Conservation (phyloP, 345 rosid genomes). For the Boechera stricta region DNA sequence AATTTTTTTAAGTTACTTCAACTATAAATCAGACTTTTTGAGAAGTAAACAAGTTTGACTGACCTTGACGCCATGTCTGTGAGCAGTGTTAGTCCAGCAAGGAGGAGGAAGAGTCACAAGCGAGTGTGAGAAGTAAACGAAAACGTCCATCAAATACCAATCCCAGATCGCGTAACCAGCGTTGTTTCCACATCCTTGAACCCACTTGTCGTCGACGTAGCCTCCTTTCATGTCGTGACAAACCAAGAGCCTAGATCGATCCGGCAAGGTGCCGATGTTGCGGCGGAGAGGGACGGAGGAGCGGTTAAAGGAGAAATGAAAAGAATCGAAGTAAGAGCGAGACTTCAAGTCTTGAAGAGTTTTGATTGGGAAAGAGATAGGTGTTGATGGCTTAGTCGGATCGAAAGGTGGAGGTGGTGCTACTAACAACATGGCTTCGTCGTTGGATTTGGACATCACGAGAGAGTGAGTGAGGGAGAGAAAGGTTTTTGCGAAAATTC, state of each 20-base stretch:
- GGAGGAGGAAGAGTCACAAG: slow-evolving; percentile 88
- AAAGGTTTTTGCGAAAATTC: neutral
- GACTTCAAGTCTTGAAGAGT: slow-evolving; percentile 71
- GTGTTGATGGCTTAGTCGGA: slow-evolving; percentile 58
- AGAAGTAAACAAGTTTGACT: neutral
- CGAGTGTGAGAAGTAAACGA: slow-evolving; percentile 76
- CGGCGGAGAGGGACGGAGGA: slow-evolving; percentile 57
- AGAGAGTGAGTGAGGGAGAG: slow-evolving; percentile 13
- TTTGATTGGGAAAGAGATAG: slow-evolving; percentile 74
- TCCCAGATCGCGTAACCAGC: slow-evolving; percentile 74
- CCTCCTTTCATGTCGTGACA: slow-evolving; percentile 88
- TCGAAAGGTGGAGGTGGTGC: slow-evolving; percentile 52
- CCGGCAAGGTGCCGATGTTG: slow-evolving; percentile 36
- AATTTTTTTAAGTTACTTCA: neutral
- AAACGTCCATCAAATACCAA: slow-evolving; percentile 89
- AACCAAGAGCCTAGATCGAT: slow-evolving; percentile 67
- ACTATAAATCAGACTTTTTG: neutral
- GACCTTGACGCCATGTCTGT: slow-evolving; percentile 88
- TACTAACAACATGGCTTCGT: slow-evolving; percentile 18
- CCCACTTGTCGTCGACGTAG: slow-evolving; percentile 79
- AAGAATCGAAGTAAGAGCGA: slow-evolving; percentile 72
- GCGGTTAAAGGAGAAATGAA: slow-evolving; percentile 74
- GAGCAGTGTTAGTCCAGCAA: slow-evolving; percentile 91
- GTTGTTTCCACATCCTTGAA: slow-evolving; percentile 71
- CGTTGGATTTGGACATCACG: slow-evolving; percentile 42